Conservation (phyloP, 2,329 filamentous ascomycete species). For the Aureobasidium namibiae region DNA sequence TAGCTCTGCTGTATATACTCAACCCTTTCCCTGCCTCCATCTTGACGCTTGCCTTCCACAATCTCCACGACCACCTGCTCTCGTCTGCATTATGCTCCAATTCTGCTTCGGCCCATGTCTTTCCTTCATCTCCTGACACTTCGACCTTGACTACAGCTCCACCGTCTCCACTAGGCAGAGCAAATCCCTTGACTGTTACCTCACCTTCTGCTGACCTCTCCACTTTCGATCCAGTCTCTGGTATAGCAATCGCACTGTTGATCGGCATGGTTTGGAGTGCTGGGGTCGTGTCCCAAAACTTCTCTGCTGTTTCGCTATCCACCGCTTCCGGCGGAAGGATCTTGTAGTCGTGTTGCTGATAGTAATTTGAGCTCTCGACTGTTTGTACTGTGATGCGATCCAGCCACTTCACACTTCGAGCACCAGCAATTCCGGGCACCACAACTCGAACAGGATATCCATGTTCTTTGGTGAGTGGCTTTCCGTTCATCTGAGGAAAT, state of each 20-base stretch:
- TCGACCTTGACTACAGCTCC: slow-evolving; percentile 60
- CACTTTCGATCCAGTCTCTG: slow-evolving; percentile 19
- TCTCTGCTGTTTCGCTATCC: slow-evolving; percentile 54
- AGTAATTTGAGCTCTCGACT: slow-evolving; percentile 58
- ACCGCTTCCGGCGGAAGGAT: slow-evolving; percentile 49
- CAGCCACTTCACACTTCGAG: slow-evolving; percentile 62
- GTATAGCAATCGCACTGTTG: slow-evolving; percentile 54
- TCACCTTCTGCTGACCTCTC: slow-evolving; percentile 18
- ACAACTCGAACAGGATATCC: slow-evolving; percentile 45
- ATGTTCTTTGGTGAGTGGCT: slow-evolving; percentile 55
- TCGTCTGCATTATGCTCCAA: slow-evolving; percentile 43
- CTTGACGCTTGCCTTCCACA: slow-evolving; percentile 45
- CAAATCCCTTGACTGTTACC: slow-evolving; percentile 49
- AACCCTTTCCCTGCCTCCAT: slow-evolving; percentile 36
- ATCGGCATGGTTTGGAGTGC: slow-evolving; percentile 62
- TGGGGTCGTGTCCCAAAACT: slow-evolving; percentile 43
- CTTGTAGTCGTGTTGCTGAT: slow-evolving; percentile 61
- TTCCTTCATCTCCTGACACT: slow-evolving; percentile 54
- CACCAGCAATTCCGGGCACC: slow-evolving; percentile 55
- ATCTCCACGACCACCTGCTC: slow-evolving; percentile 56
- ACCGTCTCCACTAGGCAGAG: slow-evolving; percentile 60
- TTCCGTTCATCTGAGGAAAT: slow-evolving; percentile 54
- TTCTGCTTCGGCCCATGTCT: slow-evolving; percentile 55
- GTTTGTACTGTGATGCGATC: slow-evolving; percentile 55
- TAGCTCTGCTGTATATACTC: slow-evolving; percentile 57